phyloP scores from a whole-genome alignment of 345 rosid species.

The Mallotus nudiflorus region DNA sequence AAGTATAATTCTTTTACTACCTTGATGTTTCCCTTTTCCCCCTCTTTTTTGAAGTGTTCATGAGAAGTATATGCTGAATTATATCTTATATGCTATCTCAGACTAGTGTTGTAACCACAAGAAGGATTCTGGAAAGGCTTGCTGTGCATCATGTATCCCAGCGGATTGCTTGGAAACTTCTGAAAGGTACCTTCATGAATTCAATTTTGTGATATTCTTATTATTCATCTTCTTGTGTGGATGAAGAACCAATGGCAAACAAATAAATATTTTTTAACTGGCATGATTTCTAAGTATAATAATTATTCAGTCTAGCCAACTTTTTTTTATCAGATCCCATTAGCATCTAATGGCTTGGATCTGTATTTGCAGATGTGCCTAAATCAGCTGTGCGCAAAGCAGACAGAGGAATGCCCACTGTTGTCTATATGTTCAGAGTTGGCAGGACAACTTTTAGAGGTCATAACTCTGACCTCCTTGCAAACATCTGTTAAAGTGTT shows the following conservation, averaged over 20 bases:
- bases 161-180: constrained; percentile 96
- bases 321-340: neutral
- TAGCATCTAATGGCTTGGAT: constrained; percentile 15
- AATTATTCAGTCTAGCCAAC: too few relatives aligned
- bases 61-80: constrained; percentile 7
- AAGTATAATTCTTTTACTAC: too few relatives aligned
- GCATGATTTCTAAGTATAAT: too few relatives aligned
- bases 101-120: constrained; percentile 87
- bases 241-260: too few relatives aligned
- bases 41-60: neutral
- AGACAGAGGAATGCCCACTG: constrained; percentile 70
- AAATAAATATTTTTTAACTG: too few relatives aligned
- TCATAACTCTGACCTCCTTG: constrained; percentile 19
- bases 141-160: constrained; percentile 78
- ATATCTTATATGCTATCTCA: constrained; percentile 33
- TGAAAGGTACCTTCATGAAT: constrained; percentile 59
- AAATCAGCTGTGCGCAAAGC: constrained; percentile 81
- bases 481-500: constrained; percentile 9
- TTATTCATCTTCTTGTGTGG: neutral
- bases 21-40: neutral
- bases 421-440: constrained; percentile 64
- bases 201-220: neutral
- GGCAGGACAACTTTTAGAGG: constrained; percentile 91
- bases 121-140: constrained; percentile 86
- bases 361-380: constrained; percentile 61